phyloP scores from a whole-genome alignment of 2,329 filamentous ascomycete species.

The Verruconis gallopava region DNA sequence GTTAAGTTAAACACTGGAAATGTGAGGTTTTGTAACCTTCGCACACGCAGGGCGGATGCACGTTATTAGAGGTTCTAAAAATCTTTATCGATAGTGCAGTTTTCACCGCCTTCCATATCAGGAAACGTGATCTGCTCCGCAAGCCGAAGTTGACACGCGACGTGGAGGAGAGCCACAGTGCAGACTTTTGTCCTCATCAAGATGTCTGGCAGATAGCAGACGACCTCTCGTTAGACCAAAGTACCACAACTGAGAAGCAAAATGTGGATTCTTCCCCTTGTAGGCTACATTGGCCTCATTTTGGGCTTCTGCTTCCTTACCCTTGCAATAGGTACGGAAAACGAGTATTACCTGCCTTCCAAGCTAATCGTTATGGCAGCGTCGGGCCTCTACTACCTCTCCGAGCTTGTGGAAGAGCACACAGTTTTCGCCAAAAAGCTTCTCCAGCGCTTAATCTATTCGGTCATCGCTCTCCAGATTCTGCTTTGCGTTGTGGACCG shows the following conservation, averaged over 20 bases:
- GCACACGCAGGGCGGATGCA: background rate
- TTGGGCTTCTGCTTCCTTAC: slow-evolving; percentile 91
- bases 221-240: too few species aligned
- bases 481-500: slow-evolving; percentile 68
- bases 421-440: slow-evolving; percentile 83
- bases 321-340: slow-evolving; percentile 64
- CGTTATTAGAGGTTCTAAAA: background rate
- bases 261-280: slow-evolving; percentile 92
- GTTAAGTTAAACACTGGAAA: background rate
- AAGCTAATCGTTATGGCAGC: slow-evolving; percentile 38
- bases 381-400: slow-evolving; percentile 96
- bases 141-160: too few species aligned
- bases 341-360: slow-evolving; percentile 5
- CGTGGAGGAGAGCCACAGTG: too few species aligned
- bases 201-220: too few species aligned
- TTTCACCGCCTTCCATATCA: too few species aligned
- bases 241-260: too few species aligned
- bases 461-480: slow-evolving; percentile 59
- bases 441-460: slow-evolving; percentile 75
- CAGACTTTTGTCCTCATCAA: too few species aligned
- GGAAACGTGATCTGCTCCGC: too few species aligned
- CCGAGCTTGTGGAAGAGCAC: slow-evolving; percentile 94
- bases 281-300: slow-evolving; percentile 78
- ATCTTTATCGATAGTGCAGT: slow-evolving; percentile 1
- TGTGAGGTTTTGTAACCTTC: background rate